Percentiles rank a stretch among this genome's conserved stretches.
phyloP scores from a whole-genome alignment of 1,284 basidiomycete genomes.

The Apiotrichum veenhuisii region DNA sequence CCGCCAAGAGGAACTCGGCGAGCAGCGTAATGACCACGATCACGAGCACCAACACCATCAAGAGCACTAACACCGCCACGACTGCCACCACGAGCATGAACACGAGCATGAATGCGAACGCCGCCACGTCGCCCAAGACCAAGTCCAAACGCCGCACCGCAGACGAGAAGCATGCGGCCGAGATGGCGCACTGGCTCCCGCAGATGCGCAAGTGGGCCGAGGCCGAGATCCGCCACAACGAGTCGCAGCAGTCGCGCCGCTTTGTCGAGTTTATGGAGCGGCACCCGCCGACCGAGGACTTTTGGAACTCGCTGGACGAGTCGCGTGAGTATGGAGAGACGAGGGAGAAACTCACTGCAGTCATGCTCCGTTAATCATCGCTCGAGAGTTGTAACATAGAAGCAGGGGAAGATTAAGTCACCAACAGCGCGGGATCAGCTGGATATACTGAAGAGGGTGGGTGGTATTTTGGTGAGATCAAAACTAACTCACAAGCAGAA shows the following conservation, averaged over 20 bases:
- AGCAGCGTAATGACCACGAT: no score
- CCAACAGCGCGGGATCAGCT: no score
- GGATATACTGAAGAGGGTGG: no score
- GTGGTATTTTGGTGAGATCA: no score
- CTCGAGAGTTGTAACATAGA: no score
- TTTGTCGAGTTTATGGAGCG: conserved; percentile 2
- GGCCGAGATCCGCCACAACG: not conserved
- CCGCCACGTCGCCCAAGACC: not conserved
- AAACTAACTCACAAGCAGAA: no score
- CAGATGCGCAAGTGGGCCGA: conserved; percentile 1
- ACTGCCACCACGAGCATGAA: not conserved
- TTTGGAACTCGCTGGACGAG: not conserved
- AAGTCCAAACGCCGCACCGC: not conserved
- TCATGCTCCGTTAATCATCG: no score
- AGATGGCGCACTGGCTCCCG: not conserved
- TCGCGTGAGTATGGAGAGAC: not conserved
- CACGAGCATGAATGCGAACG: not conserved
- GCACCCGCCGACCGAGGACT: conserved; percentile 1
- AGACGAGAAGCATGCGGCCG: not conserved
- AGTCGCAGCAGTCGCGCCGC: not conserved
- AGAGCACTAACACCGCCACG: not conserved
- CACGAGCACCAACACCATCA: not conserved
- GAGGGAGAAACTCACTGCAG: no score
- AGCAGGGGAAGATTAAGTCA: no score
- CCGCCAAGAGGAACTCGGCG: no score